These are phyloP conservation scores for Cystoisospora suis DNA, from an alignment of 169 alveolate species.

Conservation along the genomic window DNA sequence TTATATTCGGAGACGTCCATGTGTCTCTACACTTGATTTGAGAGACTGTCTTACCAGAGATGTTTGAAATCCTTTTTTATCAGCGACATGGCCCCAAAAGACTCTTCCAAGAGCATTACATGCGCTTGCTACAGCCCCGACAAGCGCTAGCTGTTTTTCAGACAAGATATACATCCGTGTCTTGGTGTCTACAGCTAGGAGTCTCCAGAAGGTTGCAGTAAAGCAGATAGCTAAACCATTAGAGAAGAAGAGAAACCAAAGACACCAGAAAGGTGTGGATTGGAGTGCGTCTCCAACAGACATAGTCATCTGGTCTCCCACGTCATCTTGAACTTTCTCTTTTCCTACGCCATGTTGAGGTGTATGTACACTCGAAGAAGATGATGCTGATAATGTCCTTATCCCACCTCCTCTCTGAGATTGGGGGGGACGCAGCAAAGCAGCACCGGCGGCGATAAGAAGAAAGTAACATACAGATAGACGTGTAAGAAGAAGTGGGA, in stretches of 20 bases:
- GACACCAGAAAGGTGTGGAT: conserved; percentile 9
- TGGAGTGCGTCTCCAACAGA: background rate
- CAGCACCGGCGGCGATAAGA: background rate
- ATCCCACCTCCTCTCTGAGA: background rate
- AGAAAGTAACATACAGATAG: conserved; percentile 7
- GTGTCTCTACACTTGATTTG: background rate
- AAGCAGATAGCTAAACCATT: conserved; percentile 33
- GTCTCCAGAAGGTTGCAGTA: conserved; percentile 52
- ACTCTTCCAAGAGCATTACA: conserved; percentile 42
- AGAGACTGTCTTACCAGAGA: background rate
- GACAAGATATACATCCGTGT: background rate
- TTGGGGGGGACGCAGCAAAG: conserved; percentile 3
- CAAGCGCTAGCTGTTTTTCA: conserved; percentile 27
- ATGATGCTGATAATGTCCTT: background rate
- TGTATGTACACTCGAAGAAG: background rate
- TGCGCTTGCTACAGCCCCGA: conserved; percentile 51
- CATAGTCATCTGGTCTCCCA: background rate
- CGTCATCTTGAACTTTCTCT: background rate
- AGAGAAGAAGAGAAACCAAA: conserved; percentile 40
- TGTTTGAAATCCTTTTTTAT: background rate
- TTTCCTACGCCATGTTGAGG: background rate
- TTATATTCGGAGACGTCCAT: too few species aligned
- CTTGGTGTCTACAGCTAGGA: background rate
- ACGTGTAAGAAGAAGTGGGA: background rate
- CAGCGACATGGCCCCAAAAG: conserved; percentile 44